phyloP scores from a whole-genome alignment of 495 filamentous ascomycete species.

The Hypoxylon crocopeplum region DNA sequence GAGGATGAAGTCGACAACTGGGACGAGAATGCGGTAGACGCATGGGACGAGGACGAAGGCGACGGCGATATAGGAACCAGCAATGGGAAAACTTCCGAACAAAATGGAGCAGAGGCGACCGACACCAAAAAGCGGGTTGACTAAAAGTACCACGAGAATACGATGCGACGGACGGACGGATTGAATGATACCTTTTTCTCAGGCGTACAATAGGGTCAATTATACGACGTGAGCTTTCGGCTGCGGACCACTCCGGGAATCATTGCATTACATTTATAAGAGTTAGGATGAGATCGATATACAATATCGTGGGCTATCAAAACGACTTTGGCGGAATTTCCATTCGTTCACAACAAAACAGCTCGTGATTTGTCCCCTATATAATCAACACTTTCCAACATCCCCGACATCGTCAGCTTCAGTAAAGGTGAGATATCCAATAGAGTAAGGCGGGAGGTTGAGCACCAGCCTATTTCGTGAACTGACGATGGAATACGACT shows the following conservation, averaged over 20 bases:
- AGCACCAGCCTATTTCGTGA: too few species aligned
- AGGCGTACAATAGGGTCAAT: slow-evolving; percentile 26
- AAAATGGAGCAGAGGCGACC: slow-evolving; percentile 30
- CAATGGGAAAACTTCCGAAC: slow-evolving; percentile 36
- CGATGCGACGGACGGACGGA: slow-evolving; percentile 29
- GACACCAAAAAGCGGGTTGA: slow-evolving; percentile 50
- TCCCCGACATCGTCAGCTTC: too few species aligned
- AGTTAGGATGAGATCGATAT: slow-evolving; percentile 29
- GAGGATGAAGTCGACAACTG: slow-evolving; percentile 83
- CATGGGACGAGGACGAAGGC: slow-evolving; percentile 71
- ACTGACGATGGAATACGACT: too few species aligned
- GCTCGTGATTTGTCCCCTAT: neutral
- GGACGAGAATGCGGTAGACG: slow-evolving; percentile 81
- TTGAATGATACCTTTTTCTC: slow-evolving; percentile 38
- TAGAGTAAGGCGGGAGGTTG: too few species aligned
- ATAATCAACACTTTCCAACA: too few species aligned
- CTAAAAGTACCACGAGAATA: slow-evolving; percentile 34
- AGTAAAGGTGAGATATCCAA: too few species aligned
- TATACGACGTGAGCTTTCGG: slow-evolving; percentile 20
- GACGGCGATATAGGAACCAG: slow-evolving; percentile 45
- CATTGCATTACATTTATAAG: slow-evolving; percentile 30
- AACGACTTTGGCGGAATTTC: too few species aligned
- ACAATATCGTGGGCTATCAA: slow-evolving; percentile 25
- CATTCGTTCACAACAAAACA: too few species aligned
- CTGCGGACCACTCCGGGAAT: slow-evolving; percentile 1